These are phyloP conservation scores for Myochromella boudieri DNA, from an alignment of 768 basidiomycete species.

Conservation along the genomic window DNA sequence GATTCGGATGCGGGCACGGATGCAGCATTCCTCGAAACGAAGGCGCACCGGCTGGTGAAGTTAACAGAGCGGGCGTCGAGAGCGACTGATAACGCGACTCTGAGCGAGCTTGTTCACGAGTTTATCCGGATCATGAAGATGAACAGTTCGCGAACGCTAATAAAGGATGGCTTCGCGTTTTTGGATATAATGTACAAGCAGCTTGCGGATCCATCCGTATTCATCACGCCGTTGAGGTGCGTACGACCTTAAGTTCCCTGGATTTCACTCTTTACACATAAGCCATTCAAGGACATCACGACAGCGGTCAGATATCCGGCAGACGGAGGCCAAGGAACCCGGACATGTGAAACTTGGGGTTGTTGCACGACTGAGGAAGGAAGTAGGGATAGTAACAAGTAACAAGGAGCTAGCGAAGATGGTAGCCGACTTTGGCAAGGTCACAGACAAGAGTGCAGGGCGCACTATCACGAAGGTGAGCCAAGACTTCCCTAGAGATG, in stretches of 20 bases:
- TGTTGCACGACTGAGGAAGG: conserved; percentile 54
- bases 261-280: conserved; percentile 3
- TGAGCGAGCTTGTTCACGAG: conserved; percentile 55
- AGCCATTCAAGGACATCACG: conserved; percentile 13
- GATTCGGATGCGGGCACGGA: conserved; percentile 32
- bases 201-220: conserved; percentile 66
- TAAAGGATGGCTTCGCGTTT: conserved; percentile 70
- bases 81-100: conserved; percentile 53
- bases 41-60: conserved; percentile 52
- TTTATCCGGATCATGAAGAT: conserved; percentile 64
- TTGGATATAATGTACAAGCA: conserved; percentile 71
- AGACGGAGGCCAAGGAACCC: conserved; percentile 40
- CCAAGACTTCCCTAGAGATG: background rate
- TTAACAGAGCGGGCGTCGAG: conserved; percentile 41
- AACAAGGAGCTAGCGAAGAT: conserved; percentile 62
- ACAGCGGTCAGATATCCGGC: conserved; percentile 38
- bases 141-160: conserved; percentile 65
- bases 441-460: conserved; percentile 67
- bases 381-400: conserved; percentile 48
- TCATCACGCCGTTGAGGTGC: conserved; percentile 54
- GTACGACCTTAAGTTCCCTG: conserved; percentile 17
- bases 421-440: conserved; percentile 68
- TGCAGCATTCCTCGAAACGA: conserved; percentile 38
- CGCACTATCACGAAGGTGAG: conserved; percentile 71
- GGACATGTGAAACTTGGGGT: conserved; percentile 58